These are phyloP conservation scores for Myotisia sp. DNA, from an alignment of 2,329 filamentous ascomycete species.

Conservation along the genomic window DNA sequence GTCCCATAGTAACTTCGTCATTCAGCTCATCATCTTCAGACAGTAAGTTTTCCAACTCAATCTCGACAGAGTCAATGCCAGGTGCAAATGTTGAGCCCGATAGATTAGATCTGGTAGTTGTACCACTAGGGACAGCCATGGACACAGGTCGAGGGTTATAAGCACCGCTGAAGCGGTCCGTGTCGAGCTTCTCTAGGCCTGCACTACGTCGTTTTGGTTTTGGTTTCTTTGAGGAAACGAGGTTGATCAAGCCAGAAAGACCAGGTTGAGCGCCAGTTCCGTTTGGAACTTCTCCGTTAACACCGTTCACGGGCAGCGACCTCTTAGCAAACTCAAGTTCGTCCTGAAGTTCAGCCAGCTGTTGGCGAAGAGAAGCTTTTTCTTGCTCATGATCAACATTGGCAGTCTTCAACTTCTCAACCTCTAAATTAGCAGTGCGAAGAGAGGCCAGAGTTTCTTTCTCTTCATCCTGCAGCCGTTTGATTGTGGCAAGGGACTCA, in stretches of 20 bases:
- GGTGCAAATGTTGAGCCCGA: constrained; percentile 66
- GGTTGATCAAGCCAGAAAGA: constrained; percentile 74
- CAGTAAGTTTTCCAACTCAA: constrained; percentile 83
- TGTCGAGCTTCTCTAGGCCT: constrained; percentile 67
- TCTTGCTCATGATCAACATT: constrained; percentile 69
- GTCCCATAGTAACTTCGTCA: constrained; percentile 88
- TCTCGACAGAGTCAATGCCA: constrained; percentile 77
- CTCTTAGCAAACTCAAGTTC: constrained; percentile 79
- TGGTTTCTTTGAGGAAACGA: constrained; percentile 92
- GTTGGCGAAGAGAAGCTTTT: constrained; percentile 70
- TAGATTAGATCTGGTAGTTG: constrained; percentile 45
- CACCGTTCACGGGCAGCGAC: constrained; percentile 55
- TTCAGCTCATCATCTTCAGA: constrained; percentile 93
- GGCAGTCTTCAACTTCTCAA: constrained; percentile 63
- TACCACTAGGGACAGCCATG: constrained; percentile 60
- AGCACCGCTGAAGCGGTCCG: constrained; percentile 78
- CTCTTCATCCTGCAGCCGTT: constrained; percentile 89
- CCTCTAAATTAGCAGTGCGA: constrained; percentile 60
- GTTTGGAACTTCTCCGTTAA: constrained; percentile 47
- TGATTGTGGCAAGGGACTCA: constrained; percentile 79
- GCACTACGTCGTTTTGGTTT: constrained; percentile 70
- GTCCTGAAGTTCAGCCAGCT: constrained; percentile 79
- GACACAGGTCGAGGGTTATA: constrained; percentile 94
- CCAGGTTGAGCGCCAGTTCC: constrained; percentile 44
- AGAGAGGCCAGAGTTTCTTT: constrained; percentile 71